Percentiles rank a stretch among this genome's conserved stretches.
phyloP scores from a whole-genome alignment of 192 early-diverging fungal genomes.

The Helicostylum pulchrum region DNA sequence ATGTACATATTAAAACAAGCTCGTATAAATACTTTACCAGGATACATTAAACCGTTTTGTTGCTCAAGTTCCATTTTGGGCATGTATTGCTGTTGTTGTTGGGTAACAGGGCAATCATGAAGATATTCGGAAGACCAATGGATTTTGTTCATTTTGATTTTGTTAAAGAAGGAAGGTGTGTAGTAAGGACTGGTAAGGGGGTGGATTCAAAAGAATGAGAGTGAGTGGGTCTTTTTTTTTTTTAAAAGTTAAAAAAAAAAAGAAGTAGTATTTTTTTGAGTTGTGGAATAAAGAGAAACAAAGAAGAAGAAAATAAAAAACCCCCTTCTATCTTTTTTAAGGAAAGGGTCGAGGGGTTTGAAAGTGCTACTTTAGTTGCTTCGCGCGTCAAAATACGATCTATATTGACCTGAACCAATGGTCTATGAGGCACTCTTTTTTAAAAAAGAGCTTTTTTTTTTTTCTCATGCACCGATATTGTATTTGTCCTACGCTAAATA shows the following conservation, averaged over 20 bases:
- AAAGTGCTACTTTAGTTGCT: conserved; percentile 11
- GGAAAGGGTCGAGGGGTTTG: background rate
- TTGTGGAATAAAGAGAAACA: background rate
- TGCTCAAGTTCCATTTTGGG: conserved; percentile 5
- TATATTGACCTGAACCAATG: conserved; percentile 15
- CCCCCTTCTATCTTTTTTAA: background rate
- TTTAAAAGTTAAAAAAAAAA: background rate
- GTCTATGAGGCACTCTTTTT: conserved; percentile 5
- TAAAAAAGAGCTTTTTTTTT: conserved; percentile 6
- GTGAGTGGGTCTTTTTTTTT: conserved; percentile 7
- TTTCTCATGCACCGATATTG: conserved; percentile 26
- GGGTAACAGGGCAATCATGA: conserved; percentile 16
- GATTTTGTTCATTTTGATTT: conserved; percentile 21
- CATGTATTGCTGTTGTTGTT: conserved; percentile 2
- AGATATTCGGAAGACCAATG: conserved; percentile 23
- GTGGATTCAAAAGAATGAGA: conserved; percentile 7
- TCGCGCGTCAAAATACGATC: conserved; percentile 8
- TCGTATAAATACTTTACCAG: conserved; percentile 27
- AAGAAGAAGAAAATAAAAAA: background rate
- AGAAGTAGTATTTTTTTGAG: background rate
- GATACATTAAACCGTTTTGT: conserved; percentile 17
- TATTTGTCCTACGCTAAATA: conserved; percentile 6
- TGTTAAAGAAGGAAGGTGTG: background rate
- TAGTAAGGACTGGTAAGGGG: conserved; percentile 4
- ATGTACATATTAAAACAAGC: no score